Percentiles rank a stretch among this genome's conserved stretches.
Conservation (phyloP, 805 yeast genomes). For the Candida wancherniae region DNA sequence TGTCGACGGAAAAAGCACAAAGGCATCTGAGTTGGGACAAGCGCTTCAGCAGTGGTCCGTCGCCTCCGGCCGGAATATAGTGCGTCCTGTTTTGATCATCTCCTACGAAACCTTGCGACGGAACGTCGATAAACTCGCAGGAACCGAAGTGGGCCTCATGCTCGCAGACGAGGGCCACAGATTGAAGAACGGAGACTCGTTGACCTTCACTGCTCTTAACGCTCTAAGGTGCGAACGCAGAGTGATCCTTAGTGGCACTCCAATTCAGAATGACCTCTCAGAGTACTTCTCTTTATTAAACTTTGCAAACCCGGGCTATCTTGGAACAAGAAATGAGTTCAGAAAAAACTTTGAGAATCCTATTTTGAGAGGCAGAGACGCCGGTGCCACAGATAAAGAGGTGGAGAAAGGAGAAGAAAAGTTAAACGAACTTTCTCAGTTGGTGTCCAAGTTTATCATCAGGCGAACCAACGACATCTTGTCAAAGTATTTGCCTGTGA, state of each 20-base stretch:
- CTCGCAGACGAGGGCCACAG: conserved; percentile 46
- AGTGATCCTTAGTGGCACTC: conserved; percentile 93
- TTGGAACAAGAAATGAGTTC: conserved; percentile 82
- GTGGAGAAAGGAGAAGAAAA: conserved; percentile 63
- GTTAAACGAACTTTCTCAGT: conserved; percentile 59
- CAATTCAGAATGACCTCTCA: conserved; percentile 90
- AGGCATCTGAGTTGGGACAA: conserved; percentile 60
- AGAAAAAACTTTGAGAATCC: conserved; percentile 77
- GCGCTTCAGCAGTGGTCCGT: conserved; percentile 79
- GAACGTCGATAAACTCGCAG: conserved; percentile 69
- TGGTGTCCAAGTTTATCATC: conserved; percentile 87
- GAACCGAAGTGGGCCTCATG: conserved; percentile 79
- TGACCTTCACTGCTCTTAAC: conserved; percentile 82
- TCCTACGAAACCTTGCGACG: conserved; percentile 91
- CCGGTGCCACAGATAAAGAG: conserved; percentile 80
- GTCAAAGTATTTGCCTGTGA: conserved; percentile 90
- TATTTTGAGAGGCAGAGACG: conserved; percentile 83
- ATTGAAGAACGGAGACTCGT: conserved; percentile 71
- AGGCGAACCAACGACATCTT: conserved; percentile 93
- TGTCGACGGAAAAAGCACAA: conserved; percentile 83
- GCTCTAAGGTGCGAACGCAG: conserved; percentile 82
- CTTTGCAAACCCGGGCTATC: conserved; percentile 90
- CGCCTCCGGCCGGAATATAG: conserved; percentile 82
- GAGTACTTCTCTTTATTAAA: conserved; percentile 88
- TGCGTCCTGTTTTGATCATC: conserved; percentile 87